These are phyloP conservation scores for Arachnomyces sp. DNA, from an alignment of 2,329 filamentous ascomycete genomes.

Conservation along the genomic window DNA sequence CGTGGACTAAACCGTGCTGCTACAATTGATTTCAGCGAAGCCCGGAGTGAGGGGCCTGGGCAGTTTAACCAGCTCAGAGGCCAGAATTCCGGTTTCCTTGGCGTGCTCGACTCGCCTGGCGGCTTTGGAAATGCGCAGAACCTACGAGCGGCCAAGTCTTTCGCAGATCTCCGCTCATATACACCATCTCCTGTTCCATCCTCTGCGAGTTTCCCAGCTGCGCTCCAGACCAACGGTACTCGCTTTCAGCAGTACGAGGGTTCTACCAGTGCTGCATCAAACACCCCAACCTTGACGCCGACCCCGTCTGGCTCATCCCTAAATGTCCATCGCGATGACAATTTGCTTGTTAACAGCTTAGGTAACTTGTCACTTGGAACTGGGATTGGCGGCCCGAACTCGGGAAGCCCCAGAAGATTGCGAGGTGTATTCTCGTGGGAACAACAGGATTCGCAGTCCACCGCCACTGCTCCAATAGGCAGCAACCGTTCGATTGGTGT, in stretches of 20 bases:
- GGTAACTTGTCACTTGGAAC: constrained; percentile 52
- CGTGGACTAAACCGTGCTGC: constrained; percentile 85
- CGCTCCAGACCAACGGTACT: constrained; percentile 55
- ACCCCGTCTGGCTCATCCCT: constrained; percentile 45
- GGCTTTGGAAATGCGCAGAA: constrained; percentile 65
- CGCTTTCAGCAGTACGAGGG: constrained; percentile 53
- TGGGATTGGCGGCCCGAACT: constrained; percentile 36
- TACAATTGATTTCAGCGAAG: constrained; percentile 92
- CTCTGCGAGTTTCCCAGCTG: constrained; percentile 75
- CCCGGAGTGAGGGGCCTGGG: constrained; percentile 62
- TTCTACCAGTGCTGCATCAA: constrained; percentile 50
- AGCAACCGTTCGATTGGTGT: constrained; percentile 57
- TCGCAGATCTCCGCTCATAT: constrained; percentile 89
- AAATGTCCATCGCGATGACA: constrained; percentile 48
- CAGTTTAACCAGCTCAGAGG: constrained; percentile 67
- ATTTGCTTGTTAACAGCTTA: constrained; percentile 56
- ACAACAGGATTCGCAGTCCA: constrained; percentile 42
- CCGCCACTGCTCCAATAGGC: constrained; percentile 51
- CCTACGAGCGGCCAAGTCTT: constrained; percentile 88
- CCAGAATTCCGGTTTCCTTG: constrained; percentile 72
- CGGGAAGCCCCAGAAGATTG: constrained; percentile 51
- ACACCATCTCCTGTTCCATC: constrained; percentile 89
- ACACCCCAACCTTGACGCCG: constrained; percentile 60
- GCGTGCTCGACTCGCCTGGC: constrained; percentile 71
- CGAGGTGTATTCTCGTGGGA: constrained; percentile 57